These are phyloP conservation scores for Yamadazyma philogaea DNA, from an alignment of 805 yeast species.

Conservation along the genomic window DNA sequence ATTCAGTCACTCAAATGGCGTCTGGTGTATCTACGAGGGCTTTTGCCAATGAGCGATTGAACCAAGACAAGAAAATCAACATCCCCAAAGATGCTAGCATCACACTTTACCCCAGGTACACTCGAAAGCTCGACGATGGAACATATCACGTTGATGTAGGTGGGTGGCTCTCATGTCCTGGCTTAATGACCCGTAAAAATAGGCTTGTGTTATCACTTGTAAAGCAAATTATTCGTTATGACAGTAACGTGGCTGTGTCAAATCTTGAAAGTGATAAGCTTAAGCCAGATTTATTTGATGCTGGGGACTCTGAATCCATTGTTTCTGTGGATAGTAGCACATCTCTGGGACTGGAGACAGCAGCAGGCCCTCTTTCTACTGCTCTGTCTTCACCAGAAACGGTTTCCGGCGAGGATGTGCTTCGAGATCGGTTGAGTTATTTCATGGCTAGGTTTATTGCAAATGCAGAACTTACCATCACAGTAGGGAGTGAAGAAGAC, in stretches of 20 bases:
- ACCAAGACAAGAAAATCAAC: constrained; percentile 25
- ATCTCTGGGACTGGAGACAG: neutral
- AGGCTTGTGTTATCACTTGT: constrained; percentile 65
- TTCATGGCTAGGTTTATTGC: constrained; percentile 69
- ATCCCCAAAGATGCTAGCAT: constrained; percentile 60
- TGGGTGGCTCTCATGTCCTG: constrained; percentile 73
- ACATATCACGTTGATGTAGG: constrained; percentile 53
- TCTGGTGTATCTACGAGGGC: constrained; percentile 40
- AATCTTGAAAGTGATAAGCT: constrained; percentile 26
- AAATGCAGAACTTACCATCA: constrained; percentile 50
- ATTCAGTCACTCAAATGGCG: constrained; percentile 48
- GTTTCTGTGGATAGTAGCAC: constrained; percentile 12
- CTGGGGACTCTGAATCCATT: constrained; percentile 24
- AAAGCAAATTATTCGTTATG: constrained; percentile 56
- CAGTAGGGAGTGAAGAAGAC: constrained; percentile 50
- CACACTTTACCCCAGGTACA: constrained; percentile 43
- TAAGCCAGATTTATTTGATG: constrained; percentile 23
- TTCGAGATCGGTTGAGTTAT: constrained; percentile 64
- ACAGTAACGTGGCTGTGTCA: constrained; percentile 17
- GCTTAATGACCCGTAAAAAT: constrained; percentile 68
- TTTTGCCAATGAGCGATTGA: constrained; percentile 25
- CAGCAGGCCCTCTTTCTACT: neutral
- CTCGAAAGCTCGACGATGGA: constrained; percentile 21
- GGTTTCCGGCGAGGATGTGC: constrained; percentile 37
- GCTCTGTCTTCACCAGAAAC: neutral